phyloP scores from a whole-genome alignment of 2,329 filamentous ascomycete genomes.

The Epichloe sibirici region DNA sequence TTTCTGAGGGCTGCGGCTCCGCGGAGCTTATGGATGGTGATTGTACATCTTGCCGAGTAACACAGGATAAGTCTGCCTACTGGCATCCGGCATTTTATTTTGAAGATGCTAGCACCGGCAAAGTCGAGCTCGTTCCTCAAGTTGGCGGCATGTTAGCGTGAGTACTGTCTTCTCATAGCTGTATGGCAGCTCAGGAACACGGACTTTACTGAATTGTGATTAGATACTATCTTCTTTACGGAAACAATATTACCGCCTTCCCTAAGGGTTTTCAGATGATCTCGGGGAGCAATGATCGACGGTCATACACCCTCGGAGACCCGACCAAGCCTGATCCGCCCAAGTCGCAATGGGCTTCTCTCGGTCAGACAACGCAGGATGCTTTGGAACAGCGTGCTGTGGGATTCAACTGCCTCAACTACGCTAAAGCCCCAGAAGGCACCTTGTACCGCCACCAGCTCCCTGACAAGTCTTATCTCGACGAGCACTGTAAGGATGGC shows the following conservation, averaged over 20 bases:
- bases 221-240: conserved; percentile 75
- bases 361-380: conserved; percentile 52
- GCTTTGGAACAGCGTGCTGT: conserved; percentile 68
- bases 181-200: not conserved
- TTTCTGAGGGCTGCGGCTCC: conserved; percentile 45
- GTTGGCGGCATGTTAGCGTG: conserved; percentile 77
- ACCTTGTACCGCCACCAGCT: conserved; percentile 73
- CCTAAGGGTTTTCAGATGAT: conserved; percentile 72
- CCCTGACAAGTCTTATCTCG: conserved; percentile 68
- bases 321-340: conserved; percentile 49
- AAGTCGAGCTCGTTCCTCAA: conserved; percentile 57
- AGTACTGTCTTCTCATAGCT: conserved; percentile 24
- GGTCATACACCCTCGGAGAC: conserved; percentile 58
- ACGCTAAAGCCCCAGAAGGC: conserved; percentile 50
- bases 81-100: conserved; percentile 78
- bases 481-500: conserved; percentile 71
- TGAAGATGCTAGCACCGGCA: conserved; percentile 48
- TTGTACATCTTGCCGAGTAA: conserved; percentile 74
- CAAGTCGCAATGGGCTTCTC: conserved; percentile 57
- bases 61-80: conserved; percentile 76
- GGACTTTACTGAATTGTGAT: not conserved
- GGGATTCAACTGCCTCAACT: conserved; percentile 94
- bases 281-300: conserved; percentile 55
- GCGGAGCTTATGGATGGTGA: conserved; percentile 45
- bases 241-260: conserved; percentile 57